These are phyloP conservation scores for Athelia psychrophila DNA, from an alignment of 1,284 basidiomycete genomes.

Conservation along the genomic window DNA sequence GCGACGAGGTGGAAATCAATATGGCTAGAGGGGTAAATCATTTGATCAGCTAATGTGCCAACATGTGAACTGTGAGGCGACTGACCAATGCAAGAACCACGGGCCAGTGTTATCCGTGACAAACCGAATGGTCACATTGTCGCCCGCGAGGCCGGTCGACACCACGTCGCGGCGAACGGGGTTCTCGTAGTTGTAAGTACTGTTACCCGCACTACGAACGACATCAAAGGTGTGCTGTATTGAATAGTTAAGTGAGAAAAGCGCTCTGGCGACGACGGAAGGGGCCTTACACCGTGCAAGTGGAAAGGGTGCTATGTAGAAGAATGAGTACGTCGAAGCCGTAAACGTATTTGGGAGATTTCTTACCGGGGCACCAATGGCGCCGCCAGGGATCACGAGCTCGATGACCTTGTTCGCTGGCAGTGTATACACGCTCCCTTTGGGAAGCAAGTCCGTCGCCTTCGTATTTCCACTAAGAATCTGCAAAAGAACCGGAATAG, in stretches of 20 bases:
- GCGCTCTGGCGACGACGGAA: too few relatives aligned
- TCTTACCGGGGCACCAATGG: conserved; percentile 16
- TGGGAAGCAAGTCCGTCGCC: conserved; percentile 23
- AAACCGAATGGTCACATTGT: conserved; percentile 44
- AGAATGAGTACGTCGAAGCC: not conserved
- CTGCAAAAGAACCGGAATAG: conserved; percentile 31
- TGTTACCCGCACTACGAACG: conserved; percentile 22
- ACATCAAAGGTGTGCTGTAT: conserved; percentile 24
- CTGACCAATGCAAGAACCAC: conserved; percentile 45
- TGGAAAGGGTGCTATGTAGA: conserved; percentile 35
- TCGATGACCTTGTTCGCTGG: conserved; percentile 31
- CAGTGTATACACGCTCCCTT: conserved; percentile 25
- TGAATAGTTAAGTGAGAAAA: not conserved
- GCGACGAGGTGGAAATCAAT: conserved; percentile 36
- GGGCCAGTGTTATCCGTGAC: conserved; percentile 44
- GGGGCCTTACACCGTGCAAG: conserved; percentile 22
- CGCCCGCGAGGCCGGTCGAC: conserved; percentile 14
- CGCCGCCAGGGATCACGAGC: conserved; percentile 17
- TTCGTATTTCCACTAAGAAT: conserved; percentile 30
- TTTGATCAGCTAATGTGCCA: not conserved
- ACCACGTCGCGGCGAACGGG: conserved; percentile 26
- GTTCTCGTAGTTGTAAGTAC: conserved; percentile 20
- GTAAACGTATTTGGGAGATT: conserved; percentile 2
- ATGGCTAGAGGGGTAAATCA: conserved; percentile 21
- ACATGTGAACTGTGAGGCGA: conserved; percentile 2